Conservation (phyloP, 169 alveolate species). For the Plasmodium cynomolgi region DNA sequence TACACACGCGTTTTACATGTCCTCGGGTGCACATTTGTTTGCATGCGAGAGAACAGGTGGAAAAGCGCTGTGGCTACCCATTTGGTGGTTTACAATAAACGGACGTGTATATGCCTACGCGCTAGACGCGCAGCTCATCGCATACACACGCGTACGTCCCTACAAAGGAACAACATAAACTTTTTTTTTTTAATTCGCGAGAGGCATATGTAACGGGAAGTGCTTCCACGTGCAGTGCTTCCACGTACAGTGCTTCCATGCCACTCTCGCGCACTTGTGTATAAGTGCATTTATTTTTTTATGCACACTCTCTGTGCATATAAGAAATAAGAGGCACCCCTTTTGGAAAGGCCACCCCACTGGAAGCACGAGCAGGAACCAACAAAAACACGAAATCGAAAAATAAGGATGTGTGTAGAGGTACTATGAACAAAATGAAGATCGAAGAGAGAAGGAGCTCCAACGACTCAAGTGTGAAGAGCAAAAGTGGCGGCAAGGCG, state of each 20-base stretch:
- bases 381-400: neutral
- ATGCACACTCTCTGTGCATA: neutral
- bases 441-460: conserved; percentile 2
- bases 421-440: conserved; percentile 22
- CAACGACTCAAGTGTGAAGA: conserved; percentile 15
- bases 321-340: neutral
- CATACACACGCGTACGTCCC: neutral
- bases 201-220: neutral
- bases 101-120: neutral
- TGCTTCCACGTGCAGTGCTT: neutral
- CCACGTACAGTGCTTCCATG: neutral
- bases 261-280: neutral
- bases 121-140: neutral
- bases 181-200: neutral
- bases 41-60: neutral
- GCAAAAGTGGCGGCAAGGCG: conserved; percentile 6
- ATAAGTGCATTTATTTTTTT: neutral
- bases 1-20: neutral
- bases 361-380: neutral
- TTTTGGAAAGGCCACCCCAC: neutral
- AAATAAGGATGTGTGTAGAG: neutral
- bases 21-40: neutral
- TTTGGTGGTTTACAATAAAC: neutral
- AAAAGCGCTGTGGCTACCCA: neutral
- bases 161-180: neutral